Evolutionary conservation across 345 rosid genomes (phyloP), one percentile per base, ranked within the genome.

Genomic region (Hypericum perforatum): DNA sequence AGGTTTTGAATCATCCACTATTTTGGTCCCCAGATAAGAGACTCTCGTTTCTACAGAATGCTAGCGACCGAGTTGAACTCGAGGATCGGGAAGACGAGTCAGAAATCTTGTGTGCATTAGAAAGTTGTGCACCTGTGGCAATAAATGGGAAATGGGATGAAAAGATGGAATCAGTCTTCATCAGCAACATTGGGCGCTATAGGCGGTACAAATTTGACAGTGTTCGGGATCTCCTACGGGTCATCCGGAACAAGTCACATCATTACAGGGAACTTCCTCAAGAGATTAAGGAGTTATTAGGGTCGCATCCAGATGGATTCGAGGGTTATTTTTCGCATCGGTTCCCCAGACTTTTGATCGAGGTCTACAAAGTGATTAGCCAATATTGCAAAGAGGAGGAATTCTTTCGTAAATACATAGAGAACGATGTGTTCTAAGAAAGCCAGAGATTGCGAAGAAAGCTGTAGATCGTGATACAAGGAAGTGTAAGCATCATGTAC

Each of bases 91-190:
- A 68, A 53, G 43, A 62, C 39, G 52, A 60, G 64, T 92, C 98
- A 43, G 61, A 61, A 40, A 67, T 92, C 51, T 58, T 88, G 75
- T 73, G 64, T 64, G 85, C 76, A 38, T 57, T 92, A 64, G 96
- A 92, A 74, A 70, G 61, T 43, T 71, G 64, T 56, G 86, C 90
- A 47, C 68, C 90, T 15, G 45, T 49, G 37, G 90, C 89, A 47
- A 63, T 92, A 11, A 86, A 90, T 56, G 90, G 85, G 39, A 92
- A 81, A 71, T 92, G 98, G 98, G 77, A 83, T 63, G 90, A 80
- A 65, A 92, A 80, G 74, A 67, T 92, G 69, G 96, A 92, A 42
- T 66, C 77, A 38, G 59, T 54, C 40, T 83, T 92, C 74, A 67
- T 92, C 43, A 47, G 55, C 39, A 76, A 92, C 68, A 82, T 92